Evolutionary conservation across 495 filamentous ascomycete species (phyloP).

Genomic region (Penicillium egyptiacum): DNA sequence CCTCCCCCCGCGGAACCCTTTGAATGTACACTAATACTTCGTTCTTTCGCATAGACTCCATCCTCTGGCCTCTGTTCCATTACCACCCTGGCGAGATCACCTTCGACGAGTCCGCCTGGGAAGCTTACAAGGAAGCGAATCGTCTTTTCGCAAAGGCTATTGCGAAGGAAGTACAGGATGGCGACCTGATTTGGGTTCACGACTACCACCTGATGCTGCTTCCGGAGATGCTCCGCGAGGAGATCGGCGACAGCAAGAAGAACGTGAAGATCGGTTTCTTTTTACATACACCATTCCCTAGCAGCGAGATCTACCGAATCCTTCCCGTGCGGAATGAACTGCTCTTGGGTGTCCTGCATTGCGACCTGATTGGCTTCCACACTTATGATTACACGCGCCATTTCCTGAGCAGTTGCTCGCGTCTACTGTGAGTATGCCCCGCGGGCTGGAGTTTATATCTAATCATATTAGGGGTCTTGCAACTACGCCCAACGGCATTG

Average conservation of each 20-base stretch:
- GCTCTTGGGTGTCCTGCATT: conserved; percentile 79
- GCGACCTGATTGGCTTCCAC: conserved; percentile 94
- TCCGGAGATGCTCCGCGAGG: conserved; percentile 88
- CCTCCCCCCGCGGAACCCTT: background rate
- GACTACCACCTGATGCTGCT: conserved; percentile 98
- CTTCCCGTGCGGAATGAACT: conserved; percentile 88
- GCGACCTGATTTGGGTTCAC: conserved; percentile 94
- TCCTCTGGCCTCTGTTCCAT: conserved; percentile 96
- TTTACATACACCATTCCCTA: conserved; percentile 96
- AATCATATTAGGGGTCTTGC: conserved; percentile 55
- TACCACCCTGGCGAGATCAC: conserved; percentile 98
- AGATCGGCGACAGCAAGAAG: conserved; percentile 68
- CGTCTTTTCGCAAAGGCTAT: conserved; percentile 81
- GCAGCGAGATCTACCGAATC: conserved; percentile 93
- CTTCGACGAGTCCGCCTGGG: conserved; percentile 92
- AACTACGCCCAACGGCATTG: conserved; percentile 87
- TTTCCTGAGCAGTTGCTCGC: conserved; percentile 88
- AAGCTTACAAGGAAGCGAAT: conserved; percentile 89
- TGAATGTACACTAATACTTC: conserved; percentile 1
- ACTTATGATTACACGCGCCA: conserved; percentile 96
- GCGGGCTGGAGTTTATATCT: conserved; percentile 7
- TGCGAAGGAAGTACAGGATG: conserved; percentile 77
- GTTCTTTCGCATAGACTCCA: conserved; percentile 64
- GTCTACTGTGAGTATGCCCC: conserved; percentile 67
- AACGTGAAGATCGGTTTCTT: conserved; percentile 98